Percentiles rank a stretch among this genome's conserved stretches.
These are phyloP conservation scores for Boletus subcaerulescens DNA, from an alignment of 768 basidiomycete species.

Conservation along the genomic window DNA sequence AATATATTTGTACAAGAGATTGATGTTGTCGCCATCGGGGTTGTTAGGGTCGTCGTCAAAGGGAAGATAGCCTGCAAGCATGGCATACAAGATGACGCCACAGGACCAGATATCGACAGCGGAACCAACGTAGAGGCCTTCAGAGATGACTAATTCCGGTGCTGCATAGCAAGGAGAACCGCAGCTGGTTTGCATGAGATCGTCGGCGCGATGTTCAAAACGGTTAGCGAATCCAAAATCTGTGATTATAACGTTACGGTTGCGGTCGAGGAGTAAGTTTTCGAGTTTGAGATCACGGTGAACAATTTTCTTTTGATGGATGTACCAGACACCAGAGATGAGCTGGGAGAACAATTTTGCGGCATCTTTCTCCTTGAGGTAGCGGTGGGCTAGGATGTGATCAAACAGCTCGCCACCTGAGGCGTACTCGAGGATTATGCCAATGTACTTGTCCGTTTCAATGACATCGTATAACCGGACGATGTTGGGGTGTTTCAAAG, in stretches of 20 bases:
- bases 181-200: conserved; percentile 98
- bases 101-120: conserved; percentile 99
- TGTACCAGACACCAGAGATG: conserved; percentile 97
- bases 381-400: conserved; percentile 96
- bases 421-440: conserved; percentile 98
- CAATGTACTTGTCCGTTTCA: conserved; percentile 99
- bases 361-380: conserved; percentile 92
- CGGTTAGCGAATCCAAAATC: conserved; percentile 99
- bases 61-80: conserved; percentile 96
- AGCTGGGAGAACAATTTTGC: conserved; percentile 96
- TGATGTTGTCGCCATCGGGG: conserved; percentile 99
- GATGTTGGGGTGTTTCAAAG: conserved; percentile 95
- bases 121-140: conserved; percentile 94
- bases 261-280: conserved; percentile 93
- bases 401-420: conserved; percentile 98
- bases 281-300: conserved; percentile 99
- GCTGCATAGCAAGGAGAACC: conserved; percentile 98
- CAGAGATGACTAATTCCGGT: conserved; percentile 95
- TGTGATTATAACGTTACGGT: conserved; percentile 98
- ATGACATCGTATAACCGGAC: conserved; percentile 98
- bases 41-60: conserved; percentile 99
- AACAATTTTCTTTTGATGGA: conserved; percentile 98
- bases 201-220: conserved; percentile 88
- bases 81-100: conserved; percentile 93
- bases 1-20: conserved; percentile 97